Evolutionary conservation across 768 basidiomycete species (phyloP).

Genomic region (Clathrus columnatus): DNA sequence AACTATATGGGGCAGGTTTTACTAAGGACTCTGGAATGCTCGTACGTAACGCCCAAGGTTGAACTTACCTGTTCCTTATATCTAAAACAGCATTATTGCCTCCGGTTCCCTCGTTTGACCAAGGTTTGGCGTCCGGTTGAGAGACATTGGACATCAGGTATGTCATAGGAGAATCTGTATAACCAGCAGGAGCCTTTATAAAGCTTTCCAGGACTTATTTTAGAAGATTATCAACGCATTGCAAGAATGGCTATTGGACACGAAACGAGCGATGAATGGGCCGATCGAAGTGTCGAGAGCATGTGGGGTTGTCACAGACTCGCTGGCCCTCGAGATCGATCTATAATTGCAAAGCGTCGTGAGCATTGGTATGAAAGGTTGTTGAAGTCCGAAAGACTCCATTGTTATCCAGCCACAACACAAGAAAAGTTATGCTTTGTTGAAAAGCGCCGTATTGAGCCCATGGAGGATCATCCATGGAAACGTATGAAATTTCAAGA

Average conservation of each 20-base stretch:
- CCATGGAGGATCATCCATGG: not conserved
- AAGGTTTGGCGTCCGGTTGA: constrained; percentile 58
- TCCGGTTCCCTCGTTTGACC: constrained; percentile 73
- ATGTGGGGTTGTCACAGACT: constrained; percentile 33
- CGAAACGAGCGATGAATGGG: constrained; percentile 51
- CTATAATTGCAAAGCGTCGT: constrained; percentile 31
- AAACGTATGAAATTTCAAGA: not conserved
- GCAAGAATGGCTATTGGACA: constrained; percentile 48
- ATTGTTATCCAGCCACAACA: constrained; percentile 21
- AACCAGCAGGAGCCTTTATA: not conserved
- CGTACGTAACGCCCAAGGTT: constrained; percentile 29
- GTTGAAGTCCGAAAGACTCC: constrained; percentile 13
- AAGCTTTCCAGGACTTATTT: constrained; percentile 26
- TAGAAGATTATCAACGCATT: constrained; percentile 43
- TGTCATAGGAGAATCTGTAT: not conserved
- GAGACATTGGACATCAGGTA: constrained; percentile 52
- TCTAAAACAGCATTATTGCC: constrained; percentile 57
- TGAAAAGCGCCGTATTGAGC: not conserved
- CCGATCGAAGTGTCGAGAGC: constrained; percentile 14
- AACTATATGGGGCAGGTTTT: constrained; percentile 78
- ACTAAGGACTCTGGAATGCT: constrained; percentile 53
- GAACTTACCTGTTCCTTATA: constrained; percentile 3
- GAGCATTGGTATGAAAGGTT: constrained; percentile 38
- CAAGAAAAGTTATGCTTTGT: constrained; percentile 13
- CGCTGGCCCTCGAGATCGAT: constrained; percentile 30